A percentile compares a stretch with the other conserved stretches of the same genome.
These are phyloP conservation scores for Podaxis sp. DNA, from an alignment of 768 basidiomycete species.

Conservation along the genomic window DNA sequence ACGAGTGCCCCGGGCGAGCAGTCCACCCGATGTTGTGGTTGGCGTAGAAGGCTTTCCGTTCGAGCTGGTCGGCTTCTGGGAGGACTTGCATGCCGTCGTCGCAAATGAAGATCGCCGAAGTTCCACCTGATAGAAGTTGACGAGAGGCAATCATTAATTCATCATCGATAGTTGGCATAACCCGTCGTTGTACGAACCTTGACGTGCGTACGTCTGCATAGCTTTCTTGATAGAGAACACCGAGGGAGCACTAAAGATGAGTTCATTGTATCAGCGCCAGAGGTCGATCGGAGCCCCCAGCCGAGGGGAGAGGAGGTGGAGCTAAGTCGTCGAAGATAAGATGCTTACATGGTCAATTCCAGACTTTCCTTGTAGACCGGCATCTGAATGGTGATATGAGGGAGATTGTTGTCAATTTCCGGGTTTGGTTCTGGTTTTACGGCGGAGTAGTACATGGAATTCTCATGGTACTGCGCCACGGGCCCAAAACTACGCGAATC, in stretches of 20 bases:
- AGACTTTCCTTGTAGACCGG: constrained; percentile 88
- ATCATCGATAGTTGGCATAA: neutral
- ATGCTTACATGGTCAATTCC: constrained; percentile 65
- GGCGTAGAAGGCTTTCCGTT: constrained; percentile 75
- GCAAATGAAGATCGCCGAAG: constrained; percentile 76
- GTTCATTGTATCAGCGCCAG: constrained; percentile 1
- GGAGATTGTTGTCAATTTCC: constrained; percentile 66
- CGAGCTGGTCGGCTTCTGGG: constrained; percentile 57
- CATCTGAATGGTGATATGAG: constrained; percentile 79
- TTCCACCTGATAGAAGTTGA: constrained; percentile 42
- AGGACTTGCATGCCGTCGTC: constrained; percentile 83
- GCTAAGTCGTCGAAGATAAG: neutral
- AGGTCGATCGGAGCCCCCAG: neutral
- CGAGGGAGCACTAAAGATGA: constrained; percentile 53
- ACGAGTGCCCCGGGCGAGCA: constrained; percentile 73
- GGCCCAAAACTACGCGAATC: constrained; percentile 56
- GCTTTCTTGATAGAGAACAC: constrained; percentile 81
- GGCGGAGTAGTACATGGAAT: constrained; percentile 82
- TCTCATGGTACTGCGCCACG: constrained; percentile 80
- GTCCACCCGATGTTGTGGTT: constrained; percentile 78
- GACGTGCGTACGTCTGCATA: constrained; percentile 84
- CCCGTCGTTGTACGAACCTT: constrained; percentile 43
- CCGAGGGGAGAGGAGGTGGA: neutral
- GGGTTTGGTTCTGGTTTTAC: constrained; percentile 64
- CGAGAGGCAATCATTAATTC: neutral